Evolutionary conservation across 2,329 filamentous ascomycete genomes (phyloP), one percentile per base, ranked within the genome.

Genomic region (Ceratocystis harringtonii): DNA sequence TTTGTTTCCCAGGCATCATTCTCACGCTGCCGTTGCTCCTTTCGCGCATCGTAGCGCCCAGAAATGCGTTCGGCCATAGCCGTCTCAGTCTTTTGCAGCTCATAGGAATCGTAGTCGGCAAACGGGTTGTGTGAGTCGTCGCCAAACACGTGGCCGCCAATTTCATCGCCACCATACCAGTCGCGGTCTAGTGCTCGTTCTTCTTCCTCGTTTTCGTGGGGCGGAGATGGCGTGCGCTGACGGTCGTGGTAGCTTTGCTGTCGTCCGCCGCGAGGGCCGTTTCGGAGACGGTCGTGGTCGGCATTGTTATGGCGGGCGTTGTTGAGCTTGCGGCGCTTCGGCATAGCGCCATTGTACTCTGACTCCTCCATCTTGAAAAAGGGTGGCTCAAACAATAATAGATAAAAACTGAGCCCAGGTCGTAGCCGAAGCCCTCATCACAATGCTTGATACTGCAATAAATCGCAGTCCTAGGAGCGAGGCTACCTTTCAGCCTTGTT

Each of bases 1-100:
- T 99, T 99, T 17, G 92, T 94, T 75, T 99, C 95, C 94, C 94
- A 99, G 0, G 92, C 92, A 75, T 99, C 94, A 55, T 94, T 91
- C 72, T 99, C 94, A 73, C 89, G 91, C 74, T 96, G 90, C 71
- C 92, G 89, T 75, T 96, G 90, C 66, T 90, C 81, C 68, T 87
- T 86, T 62, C 89, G 82, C 57, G 88, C 88, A 64, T 78, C 82
- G 71, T 80, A 83, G 71, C 82, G 86, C 63, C 82, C 86, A 4
- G 85, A 81, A 78, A 94, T 94, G 79, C 90, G 94, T 75, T 95
- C 89, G 7, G 85, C 80, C 73, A 91, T 76, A 15, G 85, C 87
- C 17, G 82, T 82, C 74, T 95, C 90, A 73, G 95, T 89, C 72
- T 90, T 84, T 72, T 89, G 85, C 70, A 80, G 77, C 68, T 91